These are phyloP conservation scores for Komagataella kurtzmanii DNA, from an alignment of 805 yeast species.

Conservation along the genomic window DNA sequence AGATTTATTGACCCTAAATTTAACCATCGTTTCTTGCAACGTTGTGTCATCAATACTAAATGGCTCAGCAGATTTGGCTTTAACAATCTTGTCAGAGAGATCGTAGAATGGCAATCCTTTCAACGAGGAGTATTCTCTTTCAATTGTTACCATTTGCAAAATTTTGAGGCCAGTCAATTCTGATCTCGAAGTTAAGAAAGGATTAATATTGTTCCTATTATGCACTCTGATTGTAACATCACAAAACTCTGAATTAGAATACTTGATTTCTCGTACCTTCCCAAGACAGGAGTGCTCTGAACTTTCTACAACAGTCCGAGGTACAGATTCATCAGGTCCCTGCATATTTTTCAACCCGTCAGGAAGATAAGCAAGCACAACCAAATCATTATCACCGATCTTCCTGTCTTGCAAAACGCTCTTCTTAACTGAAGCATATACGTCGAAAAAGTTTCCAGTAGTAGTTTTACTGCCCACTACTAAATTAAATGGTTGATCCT, in stretches of 20 bases:
- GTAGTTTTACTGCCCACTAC: slow-evolving; percentile 70
- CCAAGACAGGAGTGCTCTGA: slow-evolving; percentile 49
- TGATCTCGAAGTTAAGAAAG: slow-evolving; percentile 48
- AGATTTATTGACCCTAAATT: slow-evolving; percentile 63
- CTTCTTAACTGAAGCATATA: slow-evolving; percentile 59
- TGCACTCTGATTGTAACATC: slow-evolving; percentile 67
- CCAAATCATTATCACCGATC: slow-evolving; percentile 63
- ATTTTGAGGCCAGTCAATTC: slow-evolving; percentile 58
- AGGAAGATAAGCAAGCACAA: slow-evolving; percentile 46
- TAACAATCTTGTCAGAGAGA: slow-evolving; percentile 48
- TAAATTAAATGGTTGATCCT: slow-evolving; percentile 48
- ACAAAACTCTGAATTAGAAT: slow-evolving; percentile 45
- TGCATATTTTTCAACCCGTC: slow-evolving; percentile 11
- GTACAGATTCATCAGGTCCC: slow-evolving; percentile 10
- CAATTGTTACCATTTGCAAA: slow-evolving; percentile 82
- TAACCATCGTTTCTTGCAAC: slow-evolving; percentile 26
- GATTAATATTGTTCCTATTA: slow-evolving; percentile 35
- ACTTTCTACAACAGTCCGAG: slow-evolving; percentile 18
- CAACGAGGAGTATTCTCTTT: slow-evolving; percentile 81
- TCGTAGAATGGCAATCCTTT: slow-evolving; percentile 77
- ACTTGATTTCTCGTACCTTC: slow-evolving; percentile 61
- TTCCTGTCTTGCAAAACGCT: slow-evolving; percentile 33
- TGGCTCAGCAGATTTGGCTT: slow-evolving; percentile 46
- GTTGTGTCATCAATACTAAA: slow-evolving; percentile 20
- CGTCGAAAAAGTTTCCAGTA: slow-evolving; percentile 79